Percentiles rank a stretch among this genome's conserved stretches.
These are phyloP conservation scores for Chaetomium globosum DNA, from an alignment of 2,329 filamentous ascomycete genomes.

Conservation along the genomic window DNA sequence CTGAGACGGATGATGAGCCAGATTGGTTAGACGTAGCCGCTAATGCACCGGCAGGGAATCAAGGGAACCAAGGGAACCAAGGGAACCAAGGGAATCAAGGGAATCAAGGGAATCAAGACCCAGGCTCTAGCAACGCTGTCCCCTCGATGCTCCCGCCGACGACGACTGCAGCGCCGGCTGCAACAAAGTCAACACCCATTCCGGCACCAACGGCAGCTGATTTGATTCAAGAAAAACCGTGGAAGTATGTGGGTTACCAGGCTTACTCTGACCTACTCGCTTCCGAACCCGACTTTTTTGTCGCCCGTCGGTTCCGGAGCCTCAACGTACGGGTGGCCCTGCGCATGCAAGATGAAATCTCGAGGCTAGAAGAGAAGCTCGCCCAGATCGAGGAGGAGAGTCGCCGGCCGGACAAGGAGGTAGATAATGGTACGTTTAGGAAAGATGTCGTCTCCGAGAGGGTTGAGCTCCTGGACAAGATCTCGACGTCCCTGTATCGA, in stretches of 20 bases:
- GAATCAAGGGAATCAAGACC: constrained; percentile 5
- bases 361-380: neutral
- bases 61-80: constrained; percentile 2
- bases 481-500: constrained; percentile 5
- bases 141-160: neutral
- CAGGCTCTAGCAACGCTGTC: constrained; percentile 7
- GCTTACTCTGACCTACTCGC: neutral
- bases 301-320: constrained; percentile 1
- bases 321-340: neutral
- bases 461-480: constrained; percentile 4
- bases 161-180: constrained; percentile 2
- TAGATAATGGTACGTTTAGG: constrained; percentile 9
- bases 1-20: constrained; percentile 3
- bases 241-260: constrained; percentile 4
- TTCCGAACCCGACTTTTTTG: neutral
- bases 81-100: neutral
- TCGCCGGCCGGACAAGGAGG: neutral
- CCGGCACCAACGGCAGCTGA: constrained; percentile 6
- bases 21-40: constrained; percentile 8
- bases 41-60: neutral
- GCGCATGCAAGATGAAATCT: neutral
- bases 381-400: constrained; percentile 5
- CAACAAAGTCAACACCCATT: constrained; percentile 3
- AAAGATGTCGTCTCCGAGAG: constrained; percentile 5
- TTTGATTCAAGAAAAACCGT: constrained; percentile 10